Percentiles rank a stretch among this genome's conserved stretches.
Evolutionary conservation across 192 early-diverging fungal species (phyloP).

Genomic region (Mortierella claussenii): DNA sequence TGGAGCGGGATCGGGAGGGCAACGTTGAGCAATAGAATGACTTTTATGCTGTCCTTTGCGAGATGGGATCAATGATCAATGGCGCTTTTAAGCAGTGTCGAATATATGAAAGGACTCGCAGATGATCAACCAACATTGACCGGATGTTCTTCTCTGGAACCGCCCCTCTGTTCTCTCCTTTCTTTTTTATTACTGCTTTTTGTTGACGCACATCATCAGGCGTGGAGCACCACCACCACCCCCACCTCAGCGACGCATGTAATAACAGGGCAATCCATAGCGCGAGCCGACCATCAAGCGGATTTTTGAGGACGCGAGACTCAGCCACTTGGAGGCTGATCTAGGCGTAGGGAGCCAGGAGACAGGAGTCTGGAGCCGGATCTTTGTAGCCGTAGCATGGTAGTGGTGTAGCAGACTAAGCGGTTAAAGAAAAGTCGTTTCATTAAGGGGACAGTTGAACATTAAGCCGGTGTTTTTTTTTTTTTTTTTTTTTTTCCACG

Average conservation of each 20-base stretch:
- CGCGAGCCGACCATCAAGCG: not conserved
- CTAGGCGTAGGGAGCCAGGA: too few species aligned
- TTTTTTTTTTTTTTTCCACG: not conserved
- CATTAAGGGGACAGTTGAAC: constrained; percentile 1
- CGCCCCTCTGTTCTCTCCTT: not conserved
- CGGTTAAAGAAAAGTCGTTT: too few species aligned
- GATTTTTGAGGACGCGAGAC: not conserved
- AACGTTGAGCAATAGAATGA: not conserved
- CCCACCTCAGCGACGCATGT: constrained; percentile 5
- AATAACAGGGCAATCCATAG: not conserved
- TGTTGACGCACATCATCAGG: not conserved
- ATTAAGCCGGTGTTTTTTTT: not conserved
- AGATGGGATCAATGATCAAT: not conserved
- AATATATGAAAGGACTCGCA: not conserved
- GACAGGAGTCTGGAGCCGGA: too few species aligned
- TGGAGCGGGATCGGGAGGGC: constrained; percentile 15
- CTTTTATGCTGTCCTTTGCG: not conserved
- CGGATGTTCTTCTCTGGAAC: not conserved
- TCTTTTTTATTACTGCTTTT: not conserved
- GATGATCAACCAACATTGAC: constrained; percentile 6
- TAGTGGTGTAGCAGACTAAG: too few species aligned
- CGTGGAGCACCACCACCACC: constrained; percentile 12
- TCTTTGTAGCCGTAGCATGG: too few species aligned
- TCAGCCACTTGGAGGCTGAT: too few species aligned
- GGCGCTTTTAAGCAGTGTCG: not conserved